These are phyloP conservation scores for Metarhizium sp. DNA, from an alignment of 2,329 filamentous ascomycete species.

Conservation along the genomic window DNA sequence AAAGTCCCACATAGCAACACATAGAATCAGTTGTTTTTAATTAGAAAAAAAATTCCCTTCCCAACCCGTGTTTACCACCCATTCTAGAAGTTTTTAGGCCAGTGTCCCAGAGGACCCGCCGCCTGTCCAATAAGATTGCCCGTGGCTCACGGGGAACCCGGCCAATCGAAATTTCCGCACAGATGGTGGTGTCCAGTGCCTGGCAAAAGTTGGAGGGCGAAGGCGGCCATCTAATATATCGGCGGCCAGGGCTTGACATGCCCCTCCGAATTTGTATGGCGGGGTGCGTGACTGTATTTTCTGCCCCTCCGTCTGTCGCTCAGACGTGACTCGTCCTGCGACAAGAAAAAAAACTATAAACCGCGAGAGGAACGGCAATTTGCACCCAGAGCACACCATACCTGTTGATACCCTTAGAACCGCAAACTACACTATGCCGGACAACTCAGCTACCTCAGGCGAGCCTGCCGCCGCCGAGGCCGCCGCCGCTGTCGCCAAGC, in stretches of 20 bases:
- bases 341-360: not conserved
- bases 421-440: constrained; percentile 18
- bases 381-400: not conserved
- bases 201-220: not conserved
- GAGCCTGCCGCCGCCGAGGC: constrained; percentile 36
- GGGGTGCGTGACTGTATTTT: constrained; percentile 3
- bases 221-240: too few species aligned
- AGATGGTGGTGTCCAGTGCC: not conserved
- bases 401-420: not conserved
- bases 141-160: not conserved
- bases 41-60: too few species aligned
- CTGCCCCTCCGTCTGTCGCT: constrained; percentile 3
- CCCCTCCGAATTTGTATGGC: not conserved
- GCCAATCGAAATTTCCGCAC: not conserved
- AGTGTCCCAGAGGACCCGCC: too few species aligned
- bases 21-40: too few species aligned
- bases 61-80: too few species aligned
- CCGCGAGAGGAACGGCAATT: not conserved
- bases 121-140: too few species aligned
- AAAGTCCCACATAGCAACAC: too few species aligned
- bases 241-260: not conserved
- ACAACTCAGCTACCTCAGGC: constrained; percentile 21
- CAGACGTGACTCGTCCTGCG: constrained; percentile 1
- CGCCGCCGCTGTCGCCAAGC: constrained; percentile 54
- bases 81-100: too few species aligned